Percentiles rank a stretch among this genome's conserved stretches.
These are phyloP conservation scores for Cladosporium sp. DNA, from an alignment of 2,329 filamentous ascomycete species.

Conservation along the genomic window DNA sequence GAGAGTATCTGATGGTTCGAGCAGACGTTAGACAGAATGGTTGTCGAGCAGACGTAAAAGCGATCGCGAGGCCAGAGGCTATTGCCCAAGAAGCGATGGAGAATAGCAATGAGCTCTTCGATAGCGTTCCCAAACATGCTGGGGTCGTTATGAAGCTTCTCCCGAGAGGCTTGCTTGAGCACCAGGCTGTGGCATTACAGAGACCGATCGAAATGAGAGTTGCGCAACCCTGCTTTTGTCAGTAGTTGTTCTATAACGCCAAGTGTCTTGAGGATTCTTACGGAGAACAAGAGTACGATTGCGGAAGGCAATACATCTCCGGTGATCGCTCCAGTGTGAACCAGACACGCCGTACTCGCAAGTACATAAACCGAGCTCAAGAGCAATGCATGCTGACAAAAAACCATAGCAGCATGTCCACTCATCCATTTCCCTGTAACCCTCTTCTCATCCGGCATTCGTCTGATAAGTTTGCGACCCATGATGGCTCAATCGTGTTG, in stretches of 20 bases:
- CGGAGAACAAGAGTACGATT: slow-evolving; percentile 11
- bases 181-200: slow-evolving; percentile 1
- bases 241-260: neutral
- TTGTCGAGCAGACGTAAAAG: slow-evolving; percentile 21
- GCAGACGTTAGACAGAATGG: slow-evolving; percentile 17
- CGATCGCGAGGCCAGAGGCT: slow-evolving; percentile 22
- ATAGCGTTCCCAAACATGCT: slow-evolving; percentile 11
- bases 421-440: neutral
- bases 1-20: neutral
- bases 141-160: neutral
- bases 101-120: slow-evolving; percentile 17
- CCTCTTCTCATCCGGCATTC: slow-evolving; percentile 9
- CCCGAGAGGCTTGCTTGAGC: neutral
- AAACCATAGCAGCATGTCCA: slow-evolving; percentile 19
- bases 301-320: slow-evolving; percentile 15
- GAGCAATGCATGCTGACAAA: slow-evolving; percentile 23
- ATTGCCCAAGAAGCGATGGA: slow-evolving; percentile 23
- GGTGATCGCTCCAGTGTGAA: slow-evolving; percentile 19
- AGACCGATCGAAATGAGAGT: neutral
- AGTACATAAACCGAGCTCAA: slow-evolving; percentile 24
- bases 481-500: neutral
- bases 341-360: slow-evolving; percentile 22
- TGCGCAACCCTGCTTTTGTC: neutral
- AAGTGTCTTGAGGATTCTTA: neutral
- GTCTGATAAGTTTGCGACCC: slow-evolving; percentile 6